These are phyloP conservation scores for Pleurotus eryngii DNA, from an alignment of 768 basidiomycete genomes.

Conservation along the genomic window DNA sequence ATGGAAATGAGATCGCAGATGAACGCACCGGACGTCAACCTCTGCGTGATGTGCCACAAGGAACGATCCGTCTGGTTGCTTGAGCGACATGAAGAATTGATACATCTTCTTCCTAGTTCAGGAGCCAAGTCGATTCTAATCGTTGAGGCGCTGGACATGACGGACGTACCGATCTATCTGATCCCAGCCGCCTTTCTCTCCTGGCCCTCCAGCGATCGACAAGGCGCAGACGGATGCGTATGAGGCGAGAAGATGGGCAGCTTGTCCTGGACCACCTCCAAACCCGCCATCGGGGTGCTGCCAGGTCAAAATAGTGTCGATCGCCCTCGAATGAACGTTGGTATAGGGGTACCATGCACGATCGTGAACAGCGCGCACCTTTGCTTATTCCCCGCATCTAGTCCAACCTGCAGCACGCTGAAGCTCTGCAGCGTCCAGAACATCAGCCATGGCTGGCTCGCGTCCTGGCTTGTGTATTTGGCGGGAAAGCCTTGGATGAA, in stretches of 20 bases:
- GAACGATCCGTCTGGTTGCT: constrained; percentile 92
- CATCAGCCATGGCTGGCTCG: constrained; percentile 92
- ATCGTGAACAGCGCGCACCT: constrained; percentile 38
- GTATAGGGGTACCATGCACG: neutral
- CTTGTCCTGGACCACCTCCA: constrained; percentile 86
- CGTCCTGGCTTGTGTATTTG: constrained; percentile 82
- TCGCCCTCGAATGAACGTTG: constrained; percentile 49
- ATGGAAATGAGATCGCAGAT: neutral
- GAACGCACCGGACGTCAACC: constrained; percentile 83
- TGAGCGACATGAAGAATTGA: constrained; percentile 86
- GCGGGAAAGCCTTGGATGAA: constrained; percentile 79
- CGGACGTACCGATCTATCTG: constrained; percentile 69
- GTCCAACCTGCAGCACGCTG: constrained; percentile 68
- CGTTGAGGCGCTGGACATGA: neutral
- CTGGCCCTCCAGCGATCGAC: constrained; percentile 76
- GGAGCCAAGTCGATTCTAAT: neutral
- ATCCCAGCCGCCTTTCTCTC: constrained; percentile 79
- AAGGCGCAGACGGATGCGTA: constrained; percentile 86
- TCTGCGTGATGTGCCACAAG: constrained; percentile 84
- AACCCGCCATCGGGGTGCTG: constrained; percentile 91
- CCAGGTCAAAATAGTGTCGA: constrained; percentile 76
- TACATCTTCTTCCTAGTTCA: constrained; percentile 56
- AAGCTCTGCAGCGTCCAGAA: constrained; percentile 92
- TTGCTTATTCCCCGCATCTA: constrained; percentile 78
- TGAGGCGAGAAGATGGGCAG: constrained; percentile 83